A percentile compares a stretch with the other conserved stretches of the same genome.
phyloP scores from a whole-genome alignment of 345 rosid genomes.

The Eucalyptus sp. region DNA sequence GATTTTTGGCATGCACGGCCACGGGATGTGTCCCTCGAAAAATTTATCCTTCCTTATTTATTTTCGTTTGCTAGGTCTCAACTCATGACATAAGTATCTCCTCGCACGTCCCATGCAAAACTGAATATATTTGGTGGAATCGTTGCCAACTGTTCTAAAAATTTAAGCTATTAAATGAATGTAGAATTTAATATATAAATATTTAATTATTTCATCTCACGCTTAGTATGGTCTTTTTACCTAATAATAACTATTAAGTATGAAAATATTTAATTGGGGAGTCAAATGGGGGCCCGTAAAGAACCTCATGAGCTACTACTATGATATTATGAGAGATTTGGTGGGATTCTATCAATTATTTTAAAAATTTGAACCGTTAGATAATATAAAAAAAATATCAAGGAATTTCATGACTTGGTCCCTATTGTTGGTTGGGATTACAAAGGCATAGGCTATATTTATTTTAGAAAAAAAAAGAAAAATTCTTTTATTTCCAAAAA shows the following conservation, averaged over 20 bases:
- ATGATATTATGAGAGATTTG: accelerated
- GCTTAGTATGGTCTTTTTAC: accelerated
- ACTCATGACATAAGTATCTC: background rate
- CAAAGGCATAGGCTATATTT: background rate
- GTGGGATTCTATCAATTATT: accelerated
- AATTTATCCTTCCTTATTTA: background rate
- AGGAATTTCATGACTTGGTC: accelerated
- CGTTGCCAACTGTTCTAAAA: accelerated
- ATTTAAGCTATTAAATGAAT: accelerated
- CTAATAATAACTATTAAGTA: too few species aligned
- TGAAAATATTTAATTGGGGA: accelerated
- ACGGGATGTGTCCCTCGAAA: background rate
- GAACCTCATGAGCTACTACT: accelerated
- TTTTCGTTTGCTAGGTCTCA: background rate
- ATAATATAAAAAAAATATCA: background rate
- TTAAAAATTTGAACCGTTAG: background rate
- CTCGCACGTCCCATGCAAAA: background rate
- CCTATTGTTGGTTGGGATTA: background rate
- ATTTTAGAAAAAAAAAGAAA: too few species aligned
- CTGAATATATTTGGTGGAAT: background rate
- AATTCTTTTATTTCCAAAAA: background rate
- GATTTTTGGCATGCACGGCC: background rate
- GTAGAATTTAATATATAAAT: accelerated
- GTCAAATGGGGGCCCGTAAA: background rate
- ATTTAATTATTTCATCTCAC: accelerated